Evolutionary conservation across 2,329 filamentous ascomycete genomes (phyloP).

Genomic region (Bretziella fagacearum): DNA sequence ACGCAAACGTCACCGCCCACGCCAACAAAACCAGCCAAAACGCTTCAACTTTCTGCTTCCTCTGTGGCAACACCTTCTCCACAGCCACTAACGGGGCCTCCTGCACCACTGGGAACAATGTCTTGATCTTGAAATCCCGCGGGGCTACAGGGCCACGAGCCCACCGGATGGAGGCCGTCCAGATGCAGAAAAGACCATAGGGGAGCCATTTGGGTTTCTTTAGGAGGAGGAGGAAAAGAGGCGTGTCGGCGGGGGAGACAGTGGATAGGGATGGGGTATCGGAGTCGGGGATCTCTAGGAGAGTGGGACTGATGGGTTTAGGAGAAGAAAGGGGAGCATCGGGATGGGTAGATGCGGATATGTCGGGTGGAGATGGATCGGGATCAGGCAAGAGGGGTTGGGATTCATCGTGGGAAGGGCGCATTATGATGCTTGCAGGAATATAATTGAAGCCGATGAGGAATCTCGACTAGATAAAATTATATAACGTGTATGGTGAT

Average conservation of each 20-base stretch:
- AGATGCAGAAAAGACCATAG: slow-evolving; percentile 33
- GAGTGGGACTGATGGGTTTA: slow-evolving; percentile 16
- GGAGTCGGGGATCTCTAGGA: slow-evolving; percentile 31
- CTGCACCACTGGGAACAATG: slow-evolving; percentile 50
- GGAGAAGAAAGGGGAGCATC: slow-evolving; percentile 25
- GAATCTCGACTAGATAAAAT: too few relatives aligned
- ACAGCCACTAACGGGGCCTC: slow-evolving; percentile 47
- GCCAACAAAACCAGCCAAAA: slow-evolving; percentile 42
- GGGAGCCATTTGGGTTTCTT: slow-evolving; percentile 43
- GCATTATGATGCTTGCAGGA: too few relatives aligned
- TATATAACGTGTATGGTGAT: too few relatives aligned
- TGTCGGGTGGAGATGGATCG: background rate
- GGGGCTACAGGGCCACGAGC: slow-evolving; percentile 38
- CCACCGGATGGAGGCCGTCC: slow-evolving; percentile 31
- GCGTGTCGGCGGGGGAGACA: slow-evolving; percentile 29
- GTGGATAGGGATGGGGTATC: slow-evolving; percentile 21
- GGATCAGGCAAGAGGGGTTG: too few relatives aligned
- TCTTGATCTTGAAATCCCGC: slow-evolving; percentile 33
- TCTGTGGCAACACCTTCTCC: slow-evolving; percentile 43
- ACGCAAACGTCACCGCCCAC: slow-evolving; percentile 53
- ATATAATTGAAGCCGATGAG: too few relatives aligned
- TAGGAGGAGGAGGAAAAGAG: slow-evolving; percentile 41
- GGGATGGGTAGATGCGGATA: slow-evolving; percentile 20
- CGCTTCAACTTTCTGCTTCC: slow-evolving; percentile 38
- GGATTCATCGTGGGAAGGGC: too few relatives aligned